Evolutionary conservation across 345 rosid species (phyloP), one percentile per base, ranked within the genome.

Genomic region (Populus euphratica): DNA sequence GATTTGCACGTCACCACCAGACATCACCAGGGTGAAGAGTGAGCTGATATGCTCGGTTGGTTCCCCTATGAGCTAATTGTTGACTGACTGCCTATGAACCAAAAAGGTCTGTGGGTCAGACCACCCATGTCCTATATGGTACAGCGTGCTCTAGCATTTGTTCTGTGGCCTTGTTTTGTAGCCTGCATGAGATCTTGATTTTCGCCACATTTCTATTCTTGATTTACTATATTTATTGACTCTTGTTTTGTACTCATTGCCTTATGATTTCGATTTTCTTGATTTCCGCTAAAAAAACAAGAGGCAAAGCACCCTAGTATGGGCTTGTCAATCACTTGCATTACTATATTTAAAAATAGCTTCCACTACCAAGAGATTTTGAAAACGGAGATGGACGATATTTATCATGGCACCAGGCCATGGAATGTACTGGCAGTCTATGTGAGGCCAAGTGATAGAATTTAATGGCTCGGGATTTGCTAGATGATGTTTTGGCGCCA

Each of bases 201-300:
- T 50, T 54, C 56, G 74, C 35, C 25, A 52, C 52, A 56, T 74
- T 4, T 54, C 27, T 13, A 74, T 12, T 33, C 44, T 68, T 13
- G 49, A 73, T 75, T 77, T 74, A 36, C 62, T 33, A 63, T 44
- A 4, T 23, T 2, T 23, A 44, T 88, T 86, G 86, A 86, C 86
- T 72, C 86, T 73, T 77, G 52, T 74, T 86, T 83, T 81, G 87
- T 84, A 88, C 87, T 87, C 81, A 84, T 84, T 84, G 73, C 79
- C 79, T 77, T 77, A 86, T 86, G 72, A 84, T 86, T 84, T 81
- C 83, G 18, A 68, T 63, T 77, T 76, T 76, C 81, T 79, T 78
- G 78, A 78, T 78, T 66, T 73, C 67, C 73, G 70, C 25, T 27
- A 71, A 35, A 72, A 72, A 39, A 33, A 33, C 36, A 33, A 33